Percentiles rank a stretch among this genome's conserved stretches.
Conservation (phyloP, 306 rosid genomes). For the Malus sylvestris region DNA sequence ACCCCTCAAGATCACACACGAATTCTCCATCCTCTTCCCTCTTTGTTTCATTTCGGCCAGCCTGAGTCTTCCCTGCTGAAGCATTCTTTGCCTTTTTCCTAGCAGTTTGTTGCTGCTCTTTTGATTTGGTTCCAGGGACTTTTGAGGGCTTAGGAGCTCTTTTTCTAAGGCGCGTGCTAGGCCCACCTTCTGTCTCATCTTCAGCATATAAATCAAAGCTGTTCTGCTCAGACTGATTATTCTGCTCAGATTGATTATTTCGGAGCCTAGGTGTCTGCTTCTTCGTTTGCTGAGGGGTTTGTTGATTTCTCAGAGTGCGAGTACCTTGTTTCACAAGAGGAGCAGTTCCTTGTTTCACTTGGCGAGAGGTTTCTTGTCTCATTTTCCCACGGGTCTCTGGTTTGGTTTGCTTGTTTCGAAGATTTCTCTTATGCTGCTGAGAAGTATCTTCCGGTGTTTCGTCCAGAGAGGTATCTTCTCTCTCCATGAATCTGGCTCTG, state of each 20-base stretch:
- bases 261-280: constrained; percentile 31
- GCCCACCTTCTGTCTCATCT: constrained; percentile 71
- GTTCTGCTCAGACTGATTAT: constrained; percentile 32
- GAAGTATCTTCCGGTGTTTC: constrained; percentile 27
- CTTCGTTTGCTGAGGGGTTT: constrained; percentile 37
- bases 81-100: constrained; percentile 61
- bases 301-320: constrained; percentile 26
- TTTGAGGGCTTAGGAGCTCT: constrained; percentile 44
- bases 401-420: constrained; percentile 51
- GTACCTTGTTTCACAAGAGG: constrained; percentile 41
- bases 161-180: constrained; percentile 87
- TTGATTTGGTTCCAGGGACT: constrained; percentile 40
- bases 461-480: constrained; percentile 38
- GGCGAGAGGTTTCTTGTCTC: constrained; percentile 38
- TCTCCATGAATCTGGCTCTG: constrained; percentile 40
- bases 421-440: constrained; percentile 42
- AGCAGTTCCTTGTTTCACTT: constrained; percentile 35
- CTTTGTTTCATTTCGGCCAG: constrained; percentile 31
- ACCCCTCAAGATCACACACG: constrained; percentile 84
- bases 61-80: constrained; percentile 40
- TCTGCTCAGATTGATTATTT: constrained; percentile 33
- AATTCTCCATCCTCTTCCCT: constrained; percentile 56
- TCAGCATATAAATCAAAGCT: constrained; percentile 33
- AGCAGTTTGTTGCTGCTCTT: constrained; percentile 40
- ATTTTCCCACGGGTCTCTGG: constrained; percentile 32